Percentiles rank a stretch among this genome's conserved stretches.
Conservation (phyloP, 805 yeast species). For the Starmerella bombicola region DNA sequence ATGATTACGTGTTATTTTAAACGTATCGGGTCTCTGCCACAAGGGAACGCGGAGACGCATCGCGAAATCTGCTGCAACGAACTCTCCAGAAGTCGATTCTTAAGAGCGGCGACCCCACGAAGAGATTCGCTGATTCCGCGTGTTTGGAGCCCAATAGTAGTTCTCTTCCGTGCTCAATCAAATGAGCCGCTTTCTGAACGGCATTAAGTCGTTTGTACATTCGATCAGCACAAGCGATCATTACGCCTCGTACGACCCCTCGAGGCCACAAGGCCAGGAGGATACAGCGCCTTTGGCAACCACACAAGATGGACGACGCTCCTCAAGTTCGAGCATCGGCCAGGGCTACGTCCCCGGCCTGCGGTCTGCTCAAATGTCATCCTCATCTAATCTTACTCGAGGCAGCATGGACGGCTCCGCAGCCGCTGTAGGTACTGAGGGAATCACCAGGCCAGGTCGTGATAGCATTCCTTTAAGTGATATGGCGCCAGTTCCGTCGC, state of each 20-base stretch:
- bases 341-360: constrained; percentile 28
- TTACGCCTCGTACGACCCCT: constrained; percentile 30
- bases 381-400: constrained; percentile 6
- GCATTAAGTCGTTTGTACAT: constrained; percentile 28
- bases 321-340: constrained; percentile 12
- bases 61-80: no score
- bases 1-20: no score
- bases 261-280: constrained; percentile 18
- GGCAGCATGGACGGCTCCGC: constrained; percentile 4
- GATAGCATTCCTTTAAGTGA: constrained; percentile 36
- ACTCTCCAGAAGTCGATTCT: no score
- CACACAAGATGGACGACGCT: constrained; percentile 8
- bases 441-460: no score
- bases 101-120: no score
- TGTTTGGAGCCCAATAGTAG: no score
- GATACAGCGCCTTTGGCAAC: constrained; percentile 19
- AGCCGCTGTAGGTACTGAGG: constrained; percentile 25
- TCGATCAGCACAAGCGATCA: constrained; percentile 31
- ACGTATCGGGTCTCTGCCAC: no score
- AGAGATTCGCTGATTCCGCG: no score
- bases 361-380: constrained; percentile 28
- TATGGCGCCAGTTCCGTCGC: constrained; percentile 55
- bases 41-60: no score
- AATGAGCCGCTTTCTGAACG: constrained; percentile 26
- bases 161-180: no score